Base-by-base conservation (phyloP, 805 yeast species). In the Yarrowia keelungensis region DNA sequence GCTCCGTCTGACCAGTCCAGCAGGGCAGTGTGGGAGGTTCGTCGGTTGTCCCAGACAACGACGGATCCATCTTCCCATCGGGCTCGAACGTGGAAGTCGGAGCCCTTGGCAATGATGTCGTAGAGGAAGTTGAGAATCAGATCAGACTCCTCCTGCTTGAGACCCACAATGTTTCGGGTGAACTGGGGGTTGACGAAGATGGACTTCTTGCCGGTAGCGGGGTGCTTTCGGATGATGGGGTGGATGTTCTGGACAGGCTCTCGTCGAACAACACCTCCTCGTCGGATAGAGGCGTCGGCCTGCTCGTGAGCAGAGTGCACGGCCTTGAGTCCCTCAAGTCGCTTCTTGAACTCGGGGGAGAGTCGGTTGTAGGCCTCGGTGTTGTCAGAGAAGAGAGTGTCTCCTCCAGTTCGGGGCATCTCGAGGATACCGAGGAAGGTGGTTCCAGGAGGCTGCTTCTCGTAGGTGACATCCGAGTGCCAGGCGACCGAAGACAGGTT, bases 381-480 rank as follows among this genome's bases (percentile, higher is more conserved):
- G 36, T 87, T 82, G 74, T 89, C 91, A n/a, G 90, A 85, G 75
- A 89, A 90, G 59, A 89, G 79, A n/a, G 91, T 90, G 76, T 90
- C 95, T 71, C 95, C 95, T 67, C 94, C 92, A 50, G 86, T 76
- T 26, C 83, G 85, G 36, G 87, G 86, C 39, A 81, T 81, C 62
- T 89, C 90, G 51, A 89, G 78, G 67, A 87, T 85, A 8, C 85
- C 81, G 75, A 89, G 87, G 70, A 88, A 83, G 0, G 94, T 89
- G 54, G 84, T 80, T 19, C 91, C 89, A 12, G 93, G 90, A 8
- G 92, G 89, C 76, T 87, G 91, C 69, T 82, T 81, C 76, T 89
- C 93, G 76, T 87, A 89, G 41, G 91, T 84, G 49, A 88, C 89
- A 76, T 89, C 95, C 3, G 90, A 84, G 77, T 89, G 94, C 90